Percentiles rank a stretch among this genome's conserved stretches.
These are phyloP conservation scores for Serendipita sp. DNA, from an alignment of 768 basidiomycete species.

Conservation along the genomic window DNA sequence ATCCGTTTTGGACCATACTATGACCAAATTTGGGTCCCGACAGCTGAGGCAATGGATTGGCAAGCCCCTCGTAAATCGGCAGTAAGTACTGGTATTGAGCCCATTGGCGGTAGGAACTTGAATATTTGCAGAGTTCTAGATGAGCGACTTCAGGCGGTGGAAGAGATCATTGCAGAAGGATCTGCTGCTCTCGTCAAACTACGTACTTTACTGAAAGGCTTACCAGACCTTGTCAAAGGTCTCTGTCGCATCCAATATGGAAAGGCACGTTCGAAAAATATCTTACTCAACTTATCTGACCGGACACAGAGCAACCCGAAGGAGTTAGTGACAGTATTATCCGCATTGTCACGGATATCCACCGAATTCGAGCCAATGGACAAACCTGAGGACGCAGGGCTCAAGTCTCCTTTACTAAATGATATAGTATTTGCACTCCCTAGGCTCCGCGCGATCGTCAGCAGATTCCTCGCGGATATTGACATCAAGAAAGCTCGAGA, in stretches of 20 bases:
- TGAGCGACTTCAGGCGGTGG: slow-evolving; percentile 67
- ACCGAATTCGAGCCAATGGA: slow-evolving; percentile 39
- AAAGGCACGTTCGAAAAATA: slow-evolving; percentile 35
- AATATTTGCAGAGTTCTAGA: slow-evolving; percentile 39
- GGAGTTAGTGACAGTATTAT: slow-evolving; percentile 62
- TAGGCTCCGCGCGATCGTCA: slow-evolving; percentile 37
- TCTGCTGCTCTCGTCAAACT: slow-evolving; percentile 50
- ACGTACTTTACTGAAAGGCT: slow-evolving; percentile 47
- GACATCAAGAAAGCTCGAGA: slow-evolving; percentile 46
- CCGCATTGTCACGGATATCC: slow-evolving; percentile 59
- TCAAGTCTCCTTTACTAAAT: slow-evolving; percentile 53
- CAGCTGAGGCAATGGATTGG: slow-evolving; percentile 77
- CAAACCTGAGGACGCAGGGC: slow-evolving; percentile 32
- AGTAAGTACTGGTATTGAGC: slow-evolving; percentile 29
- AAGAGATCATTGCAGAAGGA: slow-evolving; percentile 50
- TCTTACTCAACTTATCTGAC: neutral
- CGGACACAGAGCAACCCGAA: slow-evolving; percentile 54
- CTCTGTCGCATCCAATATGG: slow-evolving; percentile 82
- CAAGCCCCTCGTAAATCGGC: slow-evolving; percentile 59
- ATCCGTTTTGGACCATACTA: slow-evolving; percentile 74
- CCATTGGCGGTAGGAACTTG: neutral
- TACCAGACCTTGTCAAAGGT: slow-evolving; percentile 83
- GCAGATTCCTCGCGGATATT: slow-evolving; percentile 38
- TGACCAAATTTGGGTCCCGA: slow-evolving; percentile 78
- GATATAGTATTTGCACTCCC: slow-evolving; percentile 57